phyloP scores from a whole-genome alignment of 352 stramenopile genomes.

The Globisporangium polare region DNA sequence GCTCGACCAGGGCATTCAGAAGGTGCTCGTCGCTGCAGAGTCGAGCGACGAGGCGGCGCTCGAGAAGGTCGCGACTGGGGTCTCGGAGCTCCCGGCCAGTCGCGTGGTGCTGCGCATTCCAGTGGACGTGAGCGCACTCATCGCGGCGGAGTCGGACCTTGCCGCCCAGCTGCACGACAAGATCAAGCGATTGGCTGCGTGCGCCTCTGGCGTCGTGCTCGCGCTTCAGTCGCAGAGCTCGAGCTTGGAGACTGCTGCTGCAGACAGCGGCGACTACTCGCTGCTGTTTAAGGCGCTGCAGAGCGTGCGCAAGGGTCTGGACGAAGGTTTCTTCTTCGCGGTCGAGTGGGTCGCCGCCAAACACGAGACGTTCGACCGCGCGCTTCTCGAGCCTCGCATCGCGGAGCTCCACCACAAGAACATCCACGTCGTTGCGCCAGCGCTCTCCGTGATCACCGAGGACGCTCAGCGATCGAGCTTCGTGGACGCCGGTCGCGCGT shows the following conservation, averaged over 20 bases:
- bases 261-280: constrained; percentile 21
- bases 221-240: constrained; percentile 24
- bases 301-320: constrained; percentile 32
- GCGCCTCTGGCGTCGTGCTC: constrained; percentile 43
- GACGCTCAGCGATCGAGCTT: constrained; percentile 19
- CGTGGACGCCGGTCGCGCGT: constrained; percentile 39
- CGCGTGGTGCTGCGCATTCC: constrained; percentile 62
- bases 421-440: constrained; percentile 48
- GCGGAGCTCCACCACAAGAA: constrained; percentile 56
- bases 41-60: constrained; percentile 45
- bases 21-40: constrained; percentile 49
- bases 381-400: constrained; percentile 36
- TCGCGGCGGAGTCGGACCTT: background rate
- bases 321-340: constrained; percentile 50
- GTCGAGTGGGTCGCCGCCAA: constrained; percentile 34
- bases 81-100: constrained; percentile 55
- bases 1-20: constrained; percentile 60
- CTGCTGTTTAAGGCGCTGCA: constrained; percentile 28
- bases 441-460: constrained; percentile 20
- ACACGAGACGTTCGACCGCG: constrained; percentile 19
- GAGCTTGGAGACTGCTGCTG: constrained; percentile 10
- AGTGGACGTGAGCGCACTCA: constrained; percentile 29
- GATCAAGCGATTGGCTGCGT: constrained; percentile 30
- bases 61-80: constrained; percentile 44
- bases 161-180: constrained; percentile 24